phyloP scores from a whole-genome alignment of 2,329 filamentous ascomycete genomes.

The Claviceps humidiphila region DNA sequence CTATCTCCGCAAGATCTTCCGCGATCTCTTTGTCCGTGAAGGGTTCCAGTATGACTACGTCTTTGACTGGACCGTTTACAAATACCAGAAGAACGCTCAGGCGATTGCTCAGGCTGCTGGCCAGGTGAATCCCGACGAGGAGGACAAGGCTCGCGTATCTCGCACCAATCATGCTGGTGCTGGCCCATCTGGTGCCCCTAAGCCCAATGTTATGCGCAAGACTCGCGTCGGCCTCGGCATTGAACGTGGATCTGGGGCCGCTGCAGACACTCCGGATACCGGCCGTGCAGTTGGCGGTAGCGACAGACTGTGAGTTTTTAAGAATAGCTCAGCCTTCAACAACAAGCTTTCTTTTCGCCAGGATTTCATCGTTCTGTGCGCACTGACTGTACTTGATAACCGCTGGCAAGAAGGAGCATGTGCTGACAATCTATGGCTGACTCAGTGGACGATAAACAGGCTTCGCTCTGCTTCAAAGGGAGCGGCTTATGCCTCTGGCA shows the following conservation, averaged over 20 bases:
- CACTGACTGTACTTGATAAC: constrained; percentile 64
- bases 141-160: constrained; percentile 61
- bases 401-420: constrained; percentile 59
- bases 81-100: constrained; percentile 98
- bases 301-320: constrained; percentile 92
- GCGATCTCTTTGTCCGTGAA: constrained; percentile 94
- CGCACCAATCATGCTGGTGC: constrained; percentile 53
- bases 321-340: constrained; percentile 24
- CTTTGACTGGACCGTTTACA: constrained; percentile 99
- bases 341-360: constrained; percentile 60
- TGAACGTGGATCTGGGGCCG: constrained; percentile 46
- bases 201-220: constrained; percentile 62
- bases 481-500: constrained; percentile 34
- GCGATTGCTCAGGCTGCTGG: constrained; percentile 71
- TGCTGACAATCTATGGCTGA: constrained; percentile 65
- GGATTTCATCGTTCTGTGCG: constrained; percentile 65
- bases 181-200: constrained; percentile 48
- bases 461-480: constrained; percentile 72
- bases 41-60: constrained; percentile 99
- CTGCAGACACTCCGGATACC: constrained; percentile 56
- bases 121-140: constrained; percentile 53
- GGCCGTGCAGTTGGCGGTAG: constrained; percentile 65
- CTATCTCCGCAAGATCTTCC: constrained; percentile 99
- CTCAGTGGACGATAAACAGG: constrained; percentile 75
- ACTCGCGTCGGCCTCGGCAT: constrained; percentile 51